These are phyloP conservation scores for Piper longum DNA, from an alignment of 164 flowering plant species.

Conservation along the genomic window DNA sequence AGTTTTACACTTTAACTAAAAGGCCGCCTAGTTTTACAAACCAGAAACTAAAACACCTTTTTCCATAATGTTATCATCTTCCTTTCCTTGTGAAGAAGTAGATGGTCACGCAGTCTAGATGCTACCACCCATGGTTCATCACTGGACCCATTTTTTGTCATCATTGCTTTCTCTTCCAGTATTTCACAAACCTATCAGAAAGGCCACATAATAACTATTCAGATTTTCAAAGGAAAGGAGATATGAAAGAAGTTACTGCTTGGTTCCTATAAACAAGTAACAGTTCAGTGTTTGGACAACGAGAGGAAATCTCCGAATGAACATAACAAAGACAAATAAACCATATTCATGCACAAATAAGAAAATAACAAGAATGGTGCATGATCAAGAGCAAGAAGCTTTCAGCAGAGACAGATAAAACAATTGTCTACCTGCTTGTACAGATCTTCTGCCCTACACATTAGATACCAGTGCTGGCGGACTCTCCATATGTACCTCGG, in stretches of 20 bases:
- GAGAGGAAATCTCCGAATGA: not conserved
- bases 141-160: slow-evolving; percentile 33
- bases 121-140: slow-evolving; percentile 83
- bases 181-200: slow-evolving; percentile 68
- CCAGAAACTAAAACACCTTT: slow-evolving; percentile 36
- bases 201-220: not conserved
- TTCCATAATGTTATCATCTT: slow-evolving; percentile 63
- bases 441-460: slow-evolving; percentile 64
- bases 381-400: not conserved
- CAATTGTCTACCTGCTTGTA: slow-evolving; percentile 48
- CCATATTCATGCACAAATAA: not conserved
- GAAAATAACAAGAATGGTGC: not conserved
- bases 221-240: not conserved
- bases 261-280: too few species aligned
- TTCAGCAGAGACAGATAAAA: not conserved
- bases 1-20: too few species aligned
- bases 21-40: not conserved
- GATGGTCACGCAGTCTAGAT: slow-evolving; percentile 78
- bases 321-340: not conserved
- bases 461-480: slow-evolving; percentile 24
- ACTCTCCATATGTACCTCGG: slow-evolving; percentile 21
- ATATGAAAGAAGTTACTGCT: not conserved
- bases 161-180: slow-evolving; percentile 76
- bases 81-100: slow-evolving; percentile 77
- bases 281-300: not conserved